Evolutionary conservation across 2,329 filamentous ascomycete species (phyloP), one percentile per base, ranked within the genome.

Genomic region (Tolypocladium endophyticum): DNA sequence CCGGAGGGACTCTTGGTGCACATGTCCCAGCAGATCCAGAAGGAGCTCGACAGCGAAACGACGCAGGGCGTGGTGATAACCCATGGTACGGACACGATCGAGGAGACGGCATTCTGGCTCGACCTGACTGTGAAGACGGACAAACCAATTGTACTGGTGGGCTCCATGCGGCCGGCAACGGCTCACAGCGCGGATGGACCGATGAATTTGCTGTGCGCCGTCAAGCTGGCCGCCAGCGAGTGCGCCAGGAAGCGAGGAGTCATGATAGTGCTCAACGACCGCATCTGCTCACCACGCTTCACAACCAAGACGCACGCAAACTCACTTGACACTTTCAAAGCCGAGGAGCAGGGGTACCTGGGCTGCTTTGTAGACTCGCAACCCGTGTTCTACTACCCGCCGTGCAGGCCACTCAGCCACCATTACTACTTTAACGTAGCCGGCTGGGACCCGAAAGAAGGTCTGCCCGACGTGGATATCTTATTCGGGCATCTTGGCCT

Each of bases 81-180:
- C 0, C 85, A 87, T 65, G 85, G 85, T 55, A 87, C 85, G 11
- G 85, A 88, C 65, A 86, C 82, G 0, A 74, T 87, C 1, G 84
- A 87, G 65, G 84, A 87, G 69, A 80, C 81, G 0, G 81, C 83
- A 11, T 86, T 87, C 73, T 86, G 86, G 72, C 72, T 87, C 11
- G 81, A 86, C 62, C 71, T 82, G 4, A 84, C 81, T 0, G 68
- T 86, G 39, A 78, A 79, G 64, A 81, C 78, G 52, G 74, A 75
- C 36, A 86, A 87, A 69, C 84, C 84, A 0, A 76, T 87, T 6
- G 77, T 87, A 4, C 67, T 84, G 30, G 84, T 84, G 1, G 84
- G 84, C 6, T 79, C 84, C 23, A 87, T 87, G 84, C 76, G 84
- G 12, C 84, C 84, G 5, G 79, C 83, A 0, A 86, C 84, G 0